phyloP scores from a whole-genome alignment of 2,329 filamentous ascomycete species.

The Exophiala dermatitidis region DNA sequence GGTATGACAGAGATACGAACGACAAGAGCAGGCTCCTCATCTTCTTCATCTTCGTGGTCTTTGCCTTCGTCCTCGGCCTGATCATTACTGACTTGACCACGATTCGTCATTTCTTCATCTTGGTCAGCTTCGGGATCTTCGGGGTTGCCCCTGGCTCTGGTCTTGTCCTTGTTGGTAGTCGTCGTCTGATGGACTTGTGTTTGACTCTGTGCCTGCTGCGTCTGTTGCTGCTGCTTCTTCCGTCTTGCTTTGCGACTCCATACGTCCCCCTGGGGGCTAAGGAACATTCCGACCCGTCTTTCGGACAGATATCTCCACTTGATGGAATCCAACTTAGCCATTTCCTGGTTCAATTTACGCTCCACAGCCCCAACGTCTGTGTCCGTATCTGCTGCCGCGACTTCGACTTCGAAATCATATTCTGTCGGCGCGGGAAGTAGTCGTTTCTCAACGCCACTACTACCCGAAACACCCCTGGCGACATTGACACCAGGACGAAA shows the following conservation, averaged over 20 bases:
- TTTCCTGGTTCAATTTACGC: slow-evolving; percentile 40
- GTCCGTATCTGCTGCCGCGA: slow-evolving; percentile 24
- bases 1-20: slow-evolving; percentile 6
- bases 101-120: slow-evolving; percentile 43
- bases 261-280: slow-evolving; percentile 58
- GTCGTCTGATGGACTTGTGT: not conserved
- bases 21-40: slow-evolving; percentile 11
- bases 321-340: slow-evolving; percentile 51
- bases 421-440: slow-evolving; percentile 41
- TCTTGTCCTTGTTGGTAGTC: slow-evolving; percentile 11
- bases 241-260: slow-evolving; percentile 71
- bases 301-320: slow-evolving; percentile 57
- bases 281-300: slow-evolving; percentile 52
- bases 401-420: slow-evolving; percentile 36
- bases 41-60: slow-evolving; percentile 1
- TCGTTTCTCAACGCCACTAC: slow-evolving; percentile 41
- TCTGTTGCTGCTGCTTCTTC: slow-evolving; percentile 36
- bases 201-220: slow-evolving; percentile 14
- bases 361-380: slow-evolving; percentile 23
- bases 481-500: slow-evolving; percentile 55
- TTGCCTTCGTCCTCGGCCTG: not conserved
- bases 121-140: slow-evolving; percentile 37
- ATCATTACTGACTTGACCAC: slow-evolving; percentile 2
- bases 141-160: slow-evolving; percentile 31
- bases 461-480: slow-evolving; percentile 30